Conservation (phyloP, 257 asterid genomes). For the Scutellaria barbata region DNA sequence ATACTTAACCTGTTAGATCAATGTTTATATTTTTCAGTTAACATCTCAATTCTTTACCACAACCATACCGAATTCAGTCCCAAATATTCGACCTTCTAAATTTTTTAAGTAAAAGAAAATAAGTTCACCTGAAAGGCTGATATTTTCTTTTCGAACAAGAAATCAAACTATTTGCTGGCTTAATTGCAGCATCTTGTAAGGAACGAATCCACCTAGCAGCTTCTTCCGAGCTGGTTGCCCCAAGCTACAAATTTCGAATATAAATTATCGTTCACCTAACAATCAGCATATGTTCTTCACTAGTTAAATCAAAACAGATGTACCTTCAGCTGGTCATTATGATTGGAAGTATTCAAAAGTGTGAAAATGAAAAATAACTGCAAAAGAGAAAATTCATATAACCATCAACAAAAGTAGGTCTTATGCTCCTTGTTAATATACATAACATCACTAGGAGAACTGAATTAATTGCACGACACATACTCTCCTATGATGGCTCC, state of each 20-base stretch:
- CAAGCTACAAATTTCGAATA: conserved; percentile 56
- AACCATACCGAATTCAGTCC: neutral
- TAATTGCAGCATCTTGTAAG: conserved; percentile 65
- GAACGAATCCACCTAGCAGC: conserved; percentile 78
- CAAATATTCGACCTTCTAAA: neutral
- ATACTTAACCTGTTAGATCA: conserved; percentile 57
- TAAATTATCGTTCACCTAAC: conserved; percentile 19
- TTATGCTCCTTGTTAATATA: neutral
- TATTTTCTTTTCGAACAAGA: conserved; percentile 64
- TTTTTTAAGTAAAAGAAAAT: conserved; percentile 4
- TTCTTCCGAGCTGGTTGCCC: conserved; percentile 87
- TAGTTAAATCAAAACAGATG: neutral
- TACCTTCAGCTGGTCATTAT: conserved; percentile 88
- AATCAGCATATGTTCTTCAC: neutral
- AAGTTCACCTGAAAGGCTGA: conserved; percentile 76
- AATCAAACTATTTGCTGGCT: conserved; percentile 47
- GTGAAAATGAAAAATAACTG: conserved; percentile 89
- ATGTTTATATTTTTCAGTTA: conserved; percentile 18
- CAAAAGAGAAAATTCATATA: conserved; percentile 32
- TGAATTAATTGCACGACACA: conserved; percentile 12
- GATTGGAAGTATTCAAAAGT: conserved; percentile 76
- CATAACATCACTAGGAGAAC: conserved; percentile 2
- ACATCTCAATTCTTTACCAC: neutral
- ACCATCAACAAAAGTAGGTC: neutral
- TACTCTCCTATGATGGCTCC: conserved; percentile 74